A percentile compares a stretch with the other conserved stretches of the same genome.
Evolutionary conservation across 2,329 filamentous ascomycete species (phyloP).

Genomic region (Colletotrichum lini): DNA sequence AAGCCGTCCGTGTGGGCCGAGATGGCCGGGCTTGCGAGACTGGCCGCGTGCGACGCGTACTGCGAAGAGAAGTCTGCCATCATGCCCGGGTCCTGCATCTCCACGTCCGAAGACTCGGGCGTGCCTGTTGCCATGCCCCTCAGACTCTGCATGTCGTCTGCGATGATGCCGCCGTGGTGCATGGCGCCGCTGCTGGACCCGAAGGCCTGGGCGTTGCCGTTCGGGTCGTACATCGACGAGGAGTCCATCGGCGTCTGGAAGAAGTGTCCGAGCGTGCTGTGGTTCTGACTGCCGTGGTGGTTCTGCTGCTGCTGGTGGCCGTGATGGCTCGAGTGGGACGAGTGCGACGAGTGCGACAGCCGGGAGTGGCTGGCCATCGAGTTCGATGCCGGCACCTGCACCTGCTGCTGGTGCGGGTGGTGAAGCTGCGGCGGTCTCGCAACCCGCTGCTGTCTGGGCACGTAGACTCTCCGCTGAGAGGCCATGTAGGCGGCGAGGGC

Average conservation of each 20-base stretch:
- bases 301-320: conserved; percentile 9
- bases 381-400: conserved; percentile 34
- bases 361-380: conserved; percentile 40
- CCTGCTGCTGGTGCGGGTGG: conserved; percentile 32
- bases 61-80: conserved; percentile 45
- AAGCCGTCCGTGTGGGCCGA: conserved; percentile 26
- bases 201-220: conserved; percentile 32
- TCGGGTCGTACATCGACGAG: conserved; percentile 38
- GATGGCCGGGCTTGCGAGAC: conserved; percentile 33
- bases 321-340: conserved; percentile 38
- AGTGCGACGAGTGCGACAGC: conserved; percentile 38
- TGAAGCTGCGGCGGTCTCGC: conserved; percentile 40
- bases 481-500: conserved; percentile 54
- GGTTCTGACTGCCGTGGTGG: conserved; percentile 29
- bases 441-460: conserved; percentile 43
- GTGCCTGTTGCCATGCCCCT: conserved; percentile 50
- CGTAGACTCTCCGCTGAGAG: conserved; percentile 53
- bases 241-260: conserved; percentile 40
- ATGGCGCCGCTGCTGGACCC: conserved; percentile 21
- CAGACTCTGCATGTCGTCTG: conserved; percentile 55
- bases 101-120: conserved; percentile 51
- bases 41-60: conserved; percentile 35
- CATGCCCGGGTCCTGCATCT: conserved; percentile 54
- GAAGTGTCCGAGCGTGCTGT: conserved; percentile 39
- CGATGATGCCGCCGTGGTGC: conserved; percentile 52